Conservation (phyloP, 1,284 basidiomycete genomes). For the Neolentinus lepideus region DNA sequence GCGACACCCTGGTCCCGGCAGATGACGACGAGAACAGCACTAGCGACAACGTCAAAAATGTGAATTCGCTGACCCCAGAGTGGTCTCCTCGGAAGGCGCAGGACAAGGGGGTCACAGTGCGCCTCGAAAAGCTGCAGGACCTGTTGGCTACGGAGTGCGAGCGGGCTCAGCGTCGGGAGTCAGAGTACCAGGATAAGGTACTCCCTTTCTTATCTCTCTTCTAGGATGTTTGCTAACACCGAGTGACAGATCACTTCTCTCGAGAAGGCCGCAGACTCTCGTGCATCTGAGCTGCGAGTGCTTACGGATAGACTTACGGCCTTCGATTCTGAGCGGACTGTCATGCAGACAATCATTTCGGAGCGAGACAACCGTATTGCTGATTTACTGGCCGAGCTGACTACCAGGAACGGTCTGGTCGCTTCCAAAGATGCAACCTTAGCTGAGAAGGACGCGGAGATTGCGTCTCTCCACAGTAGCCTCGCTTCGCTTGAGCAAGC, state of each 20-base stretch:
- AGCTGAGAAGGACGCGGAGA: background rate
- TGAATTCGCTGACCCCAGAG: background rate
- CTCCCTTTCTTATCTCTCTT: background rate
- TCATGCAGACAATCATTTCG: background rate
- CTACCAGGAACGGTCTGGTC: background rate
- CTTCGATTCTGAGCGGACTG: background rate
- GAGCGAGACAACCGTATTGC: background rate
- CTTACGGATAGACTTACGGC: background rate
- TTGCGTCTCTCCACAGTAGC: slow-evolving; percentile 1
- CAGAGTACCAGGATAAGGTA: slow-evolving; percentile 2
- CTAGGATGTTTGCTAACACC: background rate
- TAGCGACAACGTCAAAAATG: slow-evolving; percentile 4
- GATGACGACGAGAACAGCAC: slow-evolving; percentile 1
- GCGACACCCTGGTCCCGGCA: slow-evolving; percentile 3
- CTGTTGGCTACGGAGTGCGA: background rate
- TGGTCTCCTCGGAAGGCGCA: background rate
- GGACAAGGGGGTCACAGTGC: background rate
- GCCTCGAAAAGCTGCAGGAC: background rate
- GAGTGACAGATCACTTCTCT: background rate
- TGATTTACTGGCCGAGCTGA: slow-evolving; percentile 3
- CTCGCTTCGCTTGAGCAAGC: background rate
- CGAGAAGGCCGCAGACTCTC: background rate
- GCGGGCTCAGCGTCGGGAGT: background rate
- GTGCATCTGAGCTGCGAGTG: background rate
- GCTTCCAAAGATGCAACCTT: background rate